These are phyloP conservation scores for Aspergillus sp. DNA, from an alignment of 2,329 filamentous ascomycete genomes.

Conservation along the genomic window DNA sequence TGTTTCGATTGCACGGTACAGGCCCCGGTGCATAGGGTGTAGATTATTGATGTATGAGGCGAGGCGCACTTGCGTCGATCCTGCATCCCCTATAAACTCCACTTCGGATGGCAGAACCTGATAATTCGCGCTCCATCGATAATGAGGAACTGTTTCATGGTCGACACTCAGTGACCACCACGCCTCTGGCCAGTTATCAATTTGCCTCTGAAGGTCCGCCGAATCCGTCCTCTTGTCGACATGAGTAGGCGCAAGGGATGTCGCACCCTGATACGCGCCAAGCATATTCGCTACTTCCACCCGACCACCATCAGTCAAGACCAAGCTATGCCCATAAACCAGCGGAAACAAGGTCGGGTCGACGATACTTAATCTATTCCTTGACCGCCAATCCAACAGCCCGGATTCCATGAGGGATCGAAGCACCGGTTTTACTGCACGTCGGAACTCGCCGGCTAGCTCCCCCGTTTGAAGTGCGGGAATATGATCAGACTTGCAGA, in stretches of 20 bases:
- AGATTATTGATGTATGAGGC: slow-evolving; percentile 4
- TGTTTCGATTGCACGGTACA: neutral
- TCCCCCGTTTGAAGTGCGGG: neutral
- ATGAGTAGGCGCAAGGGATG: neutral
- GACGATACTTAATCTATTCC: neutral
- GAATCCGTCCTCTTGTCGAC: neutral
- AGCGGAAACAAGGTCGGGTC: neutral
- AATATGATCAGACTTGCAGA: neutral
- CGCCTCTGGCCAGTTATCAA: neutral
- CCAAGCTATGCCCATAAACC: neutral
- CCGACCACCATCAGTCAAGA: neutral
- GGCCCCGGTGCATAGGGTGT: neutral
- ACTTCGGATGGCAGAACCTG: neutral
- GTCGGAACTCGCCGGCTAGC: neutral
- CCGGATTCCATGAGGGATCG: too few species aligned
- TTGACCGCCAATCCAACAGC: neutral
- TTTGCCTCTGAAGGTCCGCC: neutral
- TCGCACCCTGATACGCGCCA: neutral
- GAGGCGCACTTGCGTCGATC: neutral
- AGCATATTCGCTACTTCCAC: neutral
- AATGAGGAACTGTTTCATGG: neutral
- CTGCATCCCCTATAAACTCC: neutral
- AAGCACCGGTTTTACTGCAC: neutral
- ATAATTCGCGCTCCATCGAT: neutral
- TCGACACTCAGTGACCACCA: fast-evolving